Conservation (phyloP, 805 yeast genomes). For the Torulaspora microellipsoides region DNA sequence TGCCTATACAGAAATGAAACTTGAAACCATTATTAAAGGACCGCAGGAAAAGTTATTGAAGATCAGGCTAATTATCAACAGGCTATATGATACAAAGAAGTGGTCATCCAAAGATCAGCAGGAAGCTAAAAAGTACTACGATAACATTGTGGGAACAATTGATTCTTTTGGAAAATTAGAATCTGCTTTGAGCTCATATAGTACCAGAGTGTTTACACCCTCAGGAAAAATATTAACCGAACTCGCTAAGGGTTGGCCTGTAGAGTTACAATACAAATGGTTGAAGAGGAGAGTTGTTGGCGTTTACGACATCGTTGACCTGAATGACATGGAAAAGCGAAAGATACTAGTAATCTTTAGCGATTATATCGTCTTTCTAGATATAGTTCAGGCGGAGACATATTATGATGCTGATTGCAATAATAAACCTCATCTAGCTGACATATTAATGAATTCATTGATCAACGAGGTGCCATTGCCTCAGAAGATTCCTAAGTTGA, state of each 20-base stretch:
- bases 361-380: conserved; percentile 67
- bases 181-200: conserved; percentile 41
- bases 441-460: conserved; percentile 83
- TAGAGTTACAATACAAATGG: conserved; percentile 85
- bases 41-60: conserved; percentile 64
- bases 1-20: conserved; percentile 45
- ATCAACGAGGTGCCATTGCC: conserved; percentile 76
- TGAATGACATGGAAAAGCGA: conserved; percentile 32
- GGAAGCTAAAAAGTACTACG: conserved; percentile 40
- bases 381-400: conserved; percentile 42
- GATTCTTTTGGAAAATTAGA: conserved; percentile 73
- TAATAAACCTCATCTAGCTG: conserved; percentile 59
- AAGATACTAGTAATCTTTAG: conserved; percentile 74
- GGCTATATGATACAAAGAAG: conserved; percentile 49
- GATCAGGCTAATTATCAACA: conserved; percentile 60
- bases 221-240: conserved; percentile 86
- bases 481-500: conserved; percentile 59
- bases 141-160: conserved; percentile 58
- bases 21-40: conserved; percentile 60
- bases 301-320: conserved; percentile 48
- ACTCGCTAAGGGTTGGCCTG: conserved; percentile 82
- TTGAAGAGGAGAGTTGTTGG: conserved; percentile 78
- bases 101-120: conserved; percentile 38
- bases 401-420: conserved; percentile 18
- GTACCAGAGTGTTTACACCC: conserved; percentile 76